These are phyloP conservation scores for Collybia sordida DNA, from an alignment of 768 basidiomycete genomes.

Conservation along the genomic window DNA sequence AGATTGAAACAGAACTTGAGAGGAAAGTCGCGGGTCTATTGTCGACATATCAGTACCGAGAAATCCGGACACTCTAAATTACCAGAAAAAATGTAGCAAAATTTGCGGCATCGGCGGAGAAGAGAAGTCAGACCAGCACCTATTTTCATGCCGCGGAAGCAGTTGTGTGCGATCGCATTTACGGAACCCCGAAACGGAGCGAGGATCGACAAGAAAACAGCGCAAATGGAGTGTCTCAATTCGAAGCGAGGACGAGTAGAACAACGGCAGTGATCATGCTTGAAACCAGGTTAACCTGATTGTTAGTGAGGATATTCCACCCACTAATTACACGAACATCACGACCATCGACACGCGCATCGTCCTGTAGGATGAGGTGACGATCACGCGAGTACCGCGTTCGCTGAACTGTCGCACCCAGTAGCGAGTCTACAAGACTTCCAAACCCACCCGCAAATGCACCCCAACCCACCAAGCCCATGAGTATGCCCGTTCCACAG, in stretches of 20 bases:
- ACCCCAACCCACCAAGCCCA: constrained; percentile 58
- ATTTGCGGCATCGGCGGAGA: too few species aligned
- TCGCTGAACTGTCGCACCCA: constrained; percentile 85
- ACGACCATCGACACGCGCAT: constrained; percentile 21
- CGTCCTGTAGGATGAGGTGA: constrained; percentile 66
- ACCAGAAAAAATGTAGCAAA: too few species aligned
- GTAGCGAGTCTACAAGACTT: constrained; percentile 81
- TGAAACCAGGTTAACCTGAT: constrained; percentile 57
- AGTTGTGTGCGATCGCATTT: too few species aligned
- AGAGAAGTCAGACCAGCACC: too few species aligned
- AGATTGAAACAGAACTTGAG: too few species aligned
- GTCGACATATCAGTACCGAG: too few species aligned
- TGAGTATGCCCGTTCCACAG: constrained; percentile 46
- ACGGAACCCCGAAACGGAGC: too few species aligned
- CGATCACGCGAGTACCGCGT: constrained; percentile 68
- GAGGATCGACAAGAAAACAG: neutral
- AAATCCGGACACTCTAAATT: too few species aligned
- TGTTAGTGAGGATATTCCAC: constrained; percentile 74
- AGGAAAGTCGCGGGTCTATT: too few species aligned
- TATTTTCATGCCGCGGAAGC: neutral
- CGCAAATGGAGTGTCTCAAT: neutral
- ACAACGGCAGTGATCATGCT: constrained; percentile 32
- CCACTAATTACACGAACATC: constrained; percentile 59
- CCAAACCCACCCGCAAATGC: constrained; percentile 71
- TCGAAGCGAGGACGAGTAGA: constrained; percentile 23